Evolutionary conservation across 148 eudicot species (phyloP).

Genomic region (Agrostemma githago): DNA sequence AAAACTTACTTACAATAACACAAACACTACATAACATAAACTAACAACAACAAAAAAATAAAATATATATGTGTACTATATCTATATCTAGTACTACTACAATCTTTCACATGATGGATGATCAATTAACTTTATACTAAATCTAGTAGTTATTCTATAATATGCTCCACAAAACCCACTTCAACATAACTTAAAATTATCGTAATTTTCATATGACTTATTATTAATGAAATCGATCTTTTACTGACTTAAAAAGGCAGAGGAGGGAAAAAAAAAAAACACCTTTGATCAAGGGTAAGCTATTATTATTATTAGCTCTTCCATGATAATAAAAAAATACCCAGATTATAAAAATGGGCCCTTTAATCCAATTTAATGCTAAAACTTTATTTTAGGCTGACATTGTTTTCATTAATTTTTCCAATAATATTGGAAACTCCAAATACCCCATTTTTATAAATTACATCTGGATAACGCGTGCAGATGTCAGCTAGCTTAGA

Average conservation of each 20-base stretch:
- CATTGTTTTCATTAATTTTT: background rate
- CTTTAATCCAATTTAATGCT: constrained; percentile 15
- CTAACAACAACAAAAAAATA: no score
- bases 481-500: no score
- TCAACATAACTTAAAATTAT: constrained; percentile 12
- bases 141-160: constrained; percentile 2
- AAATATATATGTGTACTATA: background rate
- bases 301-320: no score
- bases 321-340: constrained; percentile 7
- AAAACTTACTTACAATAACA: constrained; percentile 18
- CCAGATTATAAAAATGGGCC: constrained; percentile 21
- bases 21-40: background rate
- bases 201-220: background rate
- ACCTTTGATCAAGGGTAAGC: constrained; percentile 22
- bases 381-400: background rate
- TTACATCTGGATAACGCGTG: no score
- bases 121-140: constrained; percentile 20
- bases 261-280: constrained; percentile 1
- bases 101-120: constrained; percentile 4
- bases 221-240: no score
- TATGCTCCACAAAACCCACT: constrained; percentile 23
- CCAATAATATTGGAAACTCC: constrained; percentile 5
- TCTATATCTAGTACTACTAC: background rate
- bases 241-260: constrained; percentile 18
- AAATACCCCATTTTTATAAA: background rate